These are phyloP conservation scores for Fusarium caatingaense DNA, from an alignment of 2,329 filamentous ascomycete species.

Conservation along the genomic window DNA sequence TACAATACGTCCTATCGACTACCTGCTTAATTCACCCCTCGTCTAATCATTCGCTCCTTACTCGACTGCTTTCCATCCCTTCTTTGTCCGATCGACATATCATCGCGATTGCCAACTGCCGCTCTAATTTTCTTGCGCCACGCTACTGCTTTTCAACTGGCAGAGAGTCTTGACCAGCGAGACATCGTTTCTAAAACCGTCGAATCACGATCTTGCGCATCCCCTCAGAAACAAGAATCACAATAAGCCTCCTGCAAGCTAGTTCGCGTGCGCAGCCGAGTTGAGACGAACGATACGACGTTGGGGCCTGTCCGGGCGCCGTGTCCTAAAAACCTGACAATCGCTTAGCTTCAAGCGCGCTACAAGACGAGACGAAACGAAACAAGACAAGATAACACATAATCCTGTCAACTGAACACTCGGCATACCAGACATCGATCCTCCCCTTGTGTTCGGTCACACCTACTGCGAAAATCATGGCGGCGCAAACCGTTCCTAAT, in stretches of 20 bases:
- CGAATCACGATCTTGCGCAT: slow-evolving; percentile 31
- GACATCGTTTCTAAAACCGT: slow-evolving; percentile 31
- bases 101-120: slow-evolving; percentile 19
- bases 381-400: slow-evolving; percentile 19
- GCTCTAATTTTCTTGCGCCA: slow-evolving; percentile 36
- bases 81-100: slow-evolving; percentile 34
- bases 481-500: slow-evolving; percentile 45
- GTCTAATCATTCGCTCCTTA: slow-evolving; percentile 30
- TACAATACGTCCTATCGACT: background rate
- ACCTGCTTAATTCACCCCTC: slow-evolving; percentile 14
- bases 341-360: slow-evolving; percentile 16
- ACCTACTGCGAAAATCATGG: slow-evolving; percentile 42
- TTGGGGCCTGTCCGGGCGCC: slow-evolving; percentile 11
- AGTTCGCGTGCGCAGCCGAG: slow-evolving; percentile 31
- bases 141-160: slow-evolving; percentile 35
- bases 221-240: slow-evolving; percentile 28
- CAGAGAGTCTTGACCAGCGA: slow-evolving; percentile 19
- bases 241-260: slow-evolving; percentile 18
- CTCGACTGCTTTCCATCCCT: slow-evolving; percentile 17
- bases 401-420: slow-evolving; percentile 5
- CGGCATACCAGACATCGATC: background rate
- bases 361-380: slow-evolving; percentile 17
- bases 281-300: slow-evolving; percentile 19
- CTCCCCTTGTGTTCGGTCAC: slow-evolving; percentile 1
- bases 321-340: slow-evolving; percentile 24